Conservation (phyloP, 441 rosid species). For the Capsella rubella region DNA sequence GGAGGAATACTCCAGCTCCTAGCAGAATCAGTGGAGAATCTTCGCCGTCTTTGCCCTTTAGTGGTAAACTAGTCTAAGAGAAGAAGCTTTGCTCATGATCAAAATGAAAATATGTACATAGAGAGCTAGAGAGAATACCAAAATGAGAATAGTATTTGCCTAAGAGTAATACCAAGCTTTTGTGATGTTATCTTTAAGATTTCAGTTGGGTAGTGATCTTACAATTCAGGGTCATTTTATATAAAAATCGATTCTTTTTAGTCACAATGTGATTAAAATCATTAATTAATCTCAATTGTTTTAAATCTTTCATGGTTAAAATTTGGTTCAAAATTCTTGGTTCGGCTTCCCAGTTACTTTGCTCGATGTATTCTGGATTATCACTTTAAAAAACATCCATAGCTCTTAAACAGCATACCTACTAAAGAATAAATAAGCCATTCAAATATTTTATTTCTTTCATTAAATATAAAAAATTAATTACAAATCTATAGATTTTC, state of each 20-base stretch:
- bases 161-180: no score
- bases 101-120: conserved; percentile 12
- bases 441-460: neutral
- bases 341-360: neutral
- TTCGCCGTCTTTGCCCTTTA: conserved; percentile 53
- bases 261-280: no score
- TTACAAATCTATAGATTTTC: neutral
- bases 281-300: no score
- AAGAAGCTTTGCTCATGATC: conserved; percentile 11
- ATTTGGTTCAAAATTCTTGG: neutral
- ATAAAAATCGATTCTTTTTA: no score
- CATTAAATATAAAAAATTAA: neutral
- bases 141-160: neutral
- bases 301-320: neutral
- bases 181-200: neutral
- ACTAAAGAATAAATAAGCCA: neutral
- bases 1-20: conserved; percentile 79
- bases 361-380: neutral
- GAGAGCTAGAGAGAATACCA: neutral
- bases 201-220: no score
- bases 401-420: no score
- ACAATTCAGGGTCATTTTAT: no score
- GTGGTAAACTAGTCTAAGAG: conserved; percentile 41
- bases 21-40: conserved; percentile 73
- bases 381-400: no score